Base-by-base conservation (phyloP, 2,329 filamentous ascomycete species). In the Neopestalotiopsis sp. region DNA sequence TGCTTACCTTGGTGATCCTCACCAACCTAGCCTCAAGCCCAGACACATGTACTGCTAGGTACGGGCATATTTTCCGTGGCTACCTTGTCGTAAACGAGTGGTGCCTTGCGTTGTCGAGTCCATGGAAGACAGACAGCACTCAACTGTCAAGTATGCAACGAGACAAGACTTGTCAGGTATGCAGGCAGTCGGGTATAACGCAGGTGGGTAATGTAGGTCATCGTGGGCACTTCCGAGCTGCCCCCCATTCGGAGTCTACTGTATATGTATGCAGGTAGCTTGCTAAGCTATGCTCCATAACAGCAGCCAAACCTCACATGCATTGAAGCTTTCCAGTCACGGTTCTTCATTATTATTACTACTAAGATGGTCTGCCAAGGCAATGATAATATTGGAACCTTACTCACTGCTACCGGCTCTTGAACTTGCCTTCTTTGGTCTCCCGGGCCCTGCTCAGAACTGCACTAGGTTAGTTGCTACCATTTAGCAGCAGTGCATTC, bases 391-490 rank as follows among this genome's bases (percentile, higher is more conserved):
- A 9, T 52, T 9, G 45, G 34, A 38, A 38, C 34, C 34, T 38
- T 38, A 52, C 34, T 38, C 10, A 52, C 45, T 7, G 45, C 45
- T 52, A 52, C 45, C 45, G 20, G 17, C 20, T 52, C 45, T 20
- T n/a, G 45, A 52, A 52, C 17, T 52, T 52, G n/a, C 45, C 45
- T 52, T 52, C 45, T 52, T 52, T 52, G 45, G 45, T 20, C n/a
- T 52, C 17, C 45, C 45, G 45, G 20, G 45, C 74, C 75, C 75
- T 75, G 74, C 69, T 65, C 62, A 24, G 32, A 28, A 30, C 30
- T 76, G 74, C 72, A 52, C 45, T 52, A 20, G 45, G 45, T 52
- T 52, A 52, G 45, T 20, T 52, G 17, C 6, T 75, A n/a, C 32
- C 12, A 62, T 17, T 30, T 24, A 38, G 64, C 62, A 24, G 14